A percentile compares a stretch with the other conserved stretches of the same genome.
Conservation (phyloP, 768 basidiomycete species). For the Mycena belliarum region DNA sequence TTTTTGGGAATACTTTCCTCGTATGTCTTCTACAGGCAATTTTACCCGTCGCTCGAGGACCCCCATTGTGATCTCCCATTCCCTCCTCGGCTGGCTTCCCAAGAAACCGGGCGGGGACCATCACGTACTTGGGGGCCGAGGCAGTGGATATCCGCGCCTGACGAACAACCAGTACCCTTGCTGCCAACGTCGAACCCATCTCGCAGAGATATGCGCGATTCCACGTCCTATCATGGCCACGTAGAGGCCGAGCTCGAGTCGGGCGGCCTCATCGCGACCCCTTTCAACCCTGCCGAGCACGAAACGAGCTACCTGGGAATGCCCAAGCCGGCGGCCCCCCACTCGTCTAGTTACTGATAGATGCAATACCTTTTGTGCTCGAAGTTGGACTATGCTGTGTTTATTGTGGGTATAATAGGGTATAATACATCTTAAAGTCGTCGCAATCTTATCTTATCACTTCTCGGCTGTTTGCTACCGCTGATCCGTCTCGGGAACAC, state of each 20-base stretch:
- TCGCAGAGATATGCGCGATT: background rate
- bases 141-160: conserved; percentile 1
- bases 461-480: too few species aligned
- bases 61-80: conserved; percentile 24
- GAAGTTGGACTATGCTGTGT: too few species aligned
- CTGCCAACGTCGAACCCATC: conserved; percentile 17
- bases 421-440: too few species aligned
- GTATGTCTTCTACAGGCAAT: conserved; percentile 25
- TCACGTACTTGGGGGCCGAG: background rate
- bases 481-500: too few species aligned
- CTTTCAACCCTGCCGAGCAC: conserved; percentile 6
- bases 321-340: conserved; percentile 7
- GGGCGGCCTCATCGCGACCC: conserved; percentile 15
- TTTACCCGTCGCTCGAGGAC: conserved; percentile 26
- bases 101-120: background rate
- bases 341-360: conserved; percentile 2
- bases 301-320: conserved; percentile 7
- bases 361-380: conserved; percentile 4
- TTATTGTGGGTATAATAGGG: too few species aligned
- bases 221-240: conserved; percentile 17
- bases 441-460: too few species aligned
- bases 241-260: conserved; percentile 18
- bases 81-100: conserved; percentile 10
- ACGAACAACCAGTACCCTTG: conserved; percentile 15
- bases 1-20: conserved; percentile 20